A percentile compares a stretch with the other conserved stretches of the same genome.
Conservation (phyloP, 352 stramenopile species). For the Globisporangium barbulae region DNA sequence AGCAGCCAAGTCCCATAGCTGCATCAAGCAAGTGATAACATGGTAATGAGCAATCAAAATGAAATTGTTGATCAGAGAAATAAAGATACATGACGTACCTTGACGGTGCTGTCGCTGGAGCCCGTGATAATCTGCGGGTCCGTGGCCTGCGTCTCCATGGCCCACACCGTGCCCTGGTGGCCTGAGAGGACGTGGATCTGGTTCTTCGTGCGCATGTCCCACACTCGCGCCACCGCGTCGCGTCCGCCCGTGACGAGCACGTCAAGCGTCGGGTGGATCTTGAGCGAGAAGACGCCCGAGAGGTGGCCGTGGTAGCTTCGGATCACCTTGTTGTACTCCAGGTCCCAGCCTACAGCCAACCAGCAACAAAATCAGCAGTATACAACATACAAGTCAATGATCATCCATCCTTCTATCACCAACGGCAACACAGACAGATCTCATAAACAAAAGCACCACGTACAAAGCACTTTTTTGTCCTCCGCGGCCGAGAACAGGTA, state of each 20-base stretch:
- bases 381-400: no score
- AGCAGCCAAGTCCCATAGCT: slow-evolving; percentile 97
- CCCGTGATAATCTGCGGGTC: slow-evolving; percentile 95
- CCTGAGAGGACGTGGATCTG: slow-evolving; percentile 96
- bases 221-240: slow-evolving; percentile 89
- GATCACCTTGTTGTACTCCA: slow-evolving; percentile 99
- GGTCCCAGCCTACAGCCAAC: slow-evolving; percentile 87
- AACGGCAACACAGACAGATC: neutral
- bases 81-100: slow-evolving; percentile 35
- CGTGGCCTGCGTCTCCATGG: slow-evolving; percentile 93
- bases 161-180: slow-evolving; percentile 96
- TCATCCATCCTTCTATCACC: no score
- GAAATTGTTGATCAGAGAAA: neutral
- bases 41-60: neutral
- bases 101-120: slow-evolving; percentile 94
- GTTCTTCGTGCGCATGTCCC: slow-evolving; percentile 99
- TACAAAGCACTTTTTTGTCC: slow-evolving; percentile 98
- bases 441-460: neutral
- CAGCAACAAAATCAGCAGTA: neutral
- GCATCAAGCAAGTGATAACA: neutral
- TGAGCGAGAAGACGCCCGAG: slow-evolving; percentile 96
- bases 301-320: slow-evolving; percentile 99
- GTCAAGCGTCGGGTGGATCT: slow-evolving; percentile 98
- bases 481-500: slow-evolving; percentile 98
- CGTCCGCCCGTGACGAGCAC: slow-evolving; percentile 97